Conservation (phyloP, 148 eudicot genomes). For the Heliosperma pusillum region DNA sequence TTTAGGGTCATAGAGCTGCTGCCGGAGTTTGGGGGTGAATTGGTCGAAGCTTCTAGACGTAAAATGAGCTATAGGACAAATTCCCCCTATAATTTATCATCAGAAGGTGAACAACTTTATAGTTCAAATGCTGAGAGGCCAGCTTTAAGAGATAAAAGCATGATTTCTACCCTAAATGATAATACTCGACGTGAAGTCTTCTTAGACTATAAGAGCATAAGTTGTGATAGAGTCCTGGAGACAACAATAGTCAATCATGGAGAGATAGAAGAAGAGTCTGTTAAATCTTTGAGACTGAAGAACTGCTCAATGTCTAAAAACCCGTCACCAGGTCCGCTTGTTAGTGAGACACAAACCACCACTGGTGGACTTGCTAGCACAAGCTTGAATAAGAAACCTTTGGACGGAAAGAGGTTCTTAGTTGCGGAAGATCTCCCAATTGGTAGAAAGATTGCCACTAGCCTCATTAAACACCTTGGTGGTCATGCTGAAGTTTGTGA, state of each 20-base stretch:
- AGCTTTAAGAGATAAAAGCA: too few relatives aligned
- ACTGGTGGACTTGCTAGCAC: background rate
- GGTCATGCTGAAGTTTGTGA: conserved; percentile 22
- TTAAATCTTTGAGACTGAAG: too few relatives aligned
- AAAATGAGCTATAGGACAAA: background rate
- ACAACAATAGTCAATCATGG: too few relatives aligned
- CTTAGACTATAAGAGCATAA: too few relatives aligned
- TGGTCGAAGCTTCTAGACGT: conserved; percentile 2
- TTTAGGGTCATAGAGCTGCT: conserved; percentile 41
- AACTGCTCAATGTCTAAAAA: too few relatives aligned
- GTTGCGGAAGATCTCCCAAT: conserved; percentile 22
- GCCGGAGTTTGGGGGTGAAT: conserved; percentile 68
- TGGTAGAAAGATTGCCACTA: conserved; percentile 19
- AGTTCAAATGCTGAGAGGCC: conserved; percentile 2
- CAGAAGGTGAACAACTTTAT: conserved; percentile 9
- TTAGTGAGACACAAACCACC: conserved; percentile 2
- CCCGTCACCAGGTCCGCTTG: background rate
- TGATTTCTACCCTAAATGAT: too few relatives aligned
- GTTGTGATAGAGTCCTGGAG: too few relatives aligned
- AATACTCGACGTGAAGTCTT: too few relatives aligned
- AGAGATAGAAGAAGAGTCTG: too few relatives aligned
- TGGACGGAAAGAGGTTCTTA: conserved; percentile 26
- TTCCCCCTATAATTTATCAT: background rate
- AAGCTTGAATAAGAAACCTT: conserved; percentile 9
- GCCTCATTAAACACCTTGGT: conserved; percentile 17